Base-by-base conservation (phyloP, 176 grass and related monocot species). In the Aegilops longissima region DNA sequence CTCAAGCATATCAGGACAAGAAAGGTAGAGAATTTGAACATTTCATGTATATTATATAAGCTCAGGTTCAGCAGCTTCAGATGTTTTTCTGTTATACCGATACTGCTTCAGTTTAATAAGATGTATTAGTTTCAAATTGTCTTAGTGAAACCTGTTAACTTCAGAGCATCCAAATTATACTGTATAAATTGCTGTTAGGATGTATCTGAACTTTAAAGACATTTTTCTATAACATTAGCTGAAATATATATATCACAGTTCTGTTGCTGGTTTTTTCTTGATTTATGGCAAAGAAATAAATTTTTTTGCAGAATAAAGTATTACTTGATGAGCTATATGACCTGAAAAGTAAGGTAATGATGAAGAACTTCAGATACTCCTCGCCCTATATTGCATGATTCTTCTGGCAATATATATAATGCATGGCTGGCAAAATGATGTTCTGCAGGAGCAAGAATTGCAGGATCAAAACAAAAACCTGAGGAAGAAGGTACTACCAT, bases 311-410 rank as follows among this genome's bases (percentile, higher is more conserved):
- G 95, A 91, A 81, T 51, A 90, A 94, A 31, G 64, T 84, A 84
- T 86, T 97, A 78, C 90, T 94, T 80, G 92, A 97, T 83, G 86
- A 93, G 45, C 84, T 94, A 10, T 94, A 87, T 89, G 95, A 94
- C 83, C 92, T 97, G 49, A 94, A 97, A 87, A 85, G 68, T 29
- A 97, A 92, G 95, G 95, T 97, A 92, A 78, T 59, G 35, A 77
- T 6, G 27, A 89, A 74, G 27, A 73, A 35, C 8, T 39, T 62
- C 8, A 39, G 23, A 31, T 64, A 82, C 5, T 66, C 51, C 23
- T 83, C 34, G 64, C 21, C 12, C 76, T n/a, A 62, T 80, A 68
- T 69, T 61, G 39, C 76, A 4, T 86, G 25, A 23, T 27, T 44
- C 47, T 69, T 40, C 27, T 45, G 38, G 86, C 11, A 18, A 62